These are phyloP conservation scores for Mimosa pudica DNA, from an alignment of 306 rosid species.

Conservation along the genomic window DNA sequence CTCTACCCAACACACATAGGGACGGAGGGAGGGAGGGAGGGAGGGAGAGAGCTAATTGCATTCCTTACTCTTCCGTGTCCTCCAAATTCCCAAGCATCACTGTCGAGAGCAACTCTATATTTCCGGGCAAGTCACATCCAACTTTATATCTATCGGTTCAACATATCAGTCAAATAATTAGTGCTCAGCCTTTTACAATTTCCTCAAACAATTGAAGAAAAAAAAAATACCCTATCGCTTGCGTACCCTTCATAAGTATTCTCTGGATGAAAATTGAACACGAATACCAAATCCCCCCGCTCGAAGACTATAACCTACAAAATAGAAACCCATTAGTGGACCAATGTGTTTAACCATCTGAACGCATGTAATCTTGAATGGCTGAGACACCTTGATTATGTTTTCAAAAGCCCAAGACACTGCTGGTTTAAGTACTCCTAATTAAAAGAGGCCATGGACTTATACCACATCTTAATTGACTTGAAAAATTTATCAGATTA, in stretches of 20 bases:
- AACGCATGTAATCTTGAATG: conserved; percentile 1
- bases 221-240: conserved; percentile 20
- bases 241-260: conserved; percentile 83
- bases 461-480: conserved; percentile 20
- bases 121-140: conserved; percentile 97
- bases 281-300: conserved; percentile 90
- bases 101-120: conserved; percentile 92
- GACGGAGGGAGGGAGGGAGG: too few relatives aligned
- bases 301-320: conserved; percentile 87
- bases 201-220: conserved; percentile 12
- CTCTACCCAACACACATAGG: too few relatives aligned
- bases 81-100: conserved; percentile 83
- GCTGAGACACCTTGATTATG: conserved; percentile 16
- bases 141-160: conserved; percentile 76
- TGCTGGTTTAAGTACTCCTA: conserved; percentile 14
- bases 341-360: neutral
- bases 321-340: conserved; percentile 29
- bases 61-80: conserved; percentile 93
- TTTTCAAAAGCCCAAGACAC: conserved; percentile 1
- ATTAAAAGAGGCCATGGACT: conserved; percentile 20
- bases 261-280: conserved; percentile 90
- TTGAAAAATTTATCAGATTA: conserved; percentile 24
- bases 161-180: conserved; percentile 37
- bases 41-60: neutral
- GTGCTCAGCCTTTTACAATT: conserved; percentile 14